phyloP scores from a whole-genome alignment of 257 asterid genomes.

The Jacaranda mimosifolia region DNA sequence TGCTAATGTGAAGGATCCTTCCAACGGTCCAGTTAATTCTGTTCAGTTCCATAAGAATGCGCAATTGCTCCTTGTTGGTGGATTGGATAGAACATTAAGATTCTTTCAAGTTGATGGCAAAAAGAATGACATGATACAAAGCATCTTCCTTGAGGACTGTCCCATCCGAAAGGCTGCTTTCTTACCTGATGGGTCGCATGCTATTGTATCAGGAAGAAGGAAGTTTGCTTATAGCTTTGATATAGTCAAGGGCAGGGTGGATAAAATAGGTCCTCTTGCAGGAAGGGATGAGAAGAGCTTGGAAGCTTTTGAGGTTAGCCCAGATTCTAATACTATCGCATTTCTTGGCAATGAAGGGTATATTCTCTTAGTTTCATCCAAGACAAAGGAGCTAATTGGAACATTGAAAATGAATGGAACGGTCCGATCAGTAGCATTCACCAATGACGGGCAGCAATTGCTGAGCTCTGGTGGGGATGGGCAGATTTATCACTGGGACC shows the following conservation, averaged over 20 bases:
- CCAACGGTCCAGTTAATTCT: constrained; percentile 69
- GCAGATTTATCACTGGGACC: constrained; percentile 86
- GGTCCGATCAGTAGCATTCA: constrained; percentile 76
- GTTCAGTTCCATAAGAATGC: constrained; percentile 90
- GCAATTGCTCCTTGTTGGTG: constrained; percentile 91
- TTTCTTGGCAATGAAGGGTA: constrained; percentile 92
- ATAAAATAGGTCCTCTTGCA: constrained; percentile 75
- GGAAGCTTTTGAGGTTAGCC: constrained; percentile 90
- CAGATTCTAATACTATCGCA: constrained; percentile 86
- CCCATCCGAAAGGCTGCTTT: constrained; percentile 87
- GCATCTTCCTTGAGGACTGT: constrained; percentile 83
- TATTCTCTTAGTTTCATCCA: constrained; percentile 78
- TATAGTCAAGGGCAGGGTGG: constrained; percentile 73
- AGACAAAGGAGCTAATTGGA: constrained; percentile 85
- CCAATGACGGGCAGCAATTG: constrained; percentile 71
- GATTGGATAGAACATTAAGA: constrained; percentile 71
- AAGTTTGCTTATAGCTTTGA: constrained; percentile 87
- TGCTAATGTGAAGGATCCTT: constrained; percentile 76
- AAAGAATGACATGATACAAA: constrained; percentile 76
- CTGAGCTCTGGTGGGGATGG: constrained; percentile 94
- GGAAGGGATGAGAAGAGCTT: constrained; percentile 98
- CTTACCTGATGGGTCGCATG: constrained; percentile 91
- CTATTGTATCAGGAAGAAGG: constrained; percentile 81
- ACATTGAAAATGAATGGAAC: constrained; percentile 94
- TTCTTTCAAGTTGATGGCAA: constrained; percentile 95